Conservation (phyloP, 768 basidiomycete species). For the Rickenella mellea region DNA sequence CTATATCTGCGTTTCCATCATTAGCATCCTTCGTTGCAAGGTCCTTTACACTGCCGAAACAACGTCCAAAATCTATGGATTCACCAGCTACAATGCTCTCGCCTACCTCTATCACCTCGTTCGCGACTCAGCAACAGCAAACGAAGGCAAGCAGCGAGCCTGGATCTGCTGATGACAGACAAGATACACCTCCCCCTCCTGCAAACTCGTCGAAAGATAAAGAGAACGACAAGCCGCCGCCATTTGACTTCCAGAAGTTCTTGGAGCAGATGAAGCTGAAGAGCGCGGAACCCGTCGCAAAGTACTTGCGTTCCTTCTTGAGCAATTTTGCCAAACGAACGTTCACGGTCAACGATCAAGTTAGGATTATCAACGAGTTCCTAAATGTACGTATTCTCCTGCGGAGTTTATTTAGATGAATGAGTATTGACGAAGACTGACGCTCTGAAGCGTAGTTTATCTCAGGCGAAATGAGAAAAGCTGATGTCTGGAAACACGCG, state of each 20-base stretch:
- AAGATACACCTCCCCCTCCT: neutral
- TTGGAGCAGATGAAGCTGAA: conserved; percentile 89
- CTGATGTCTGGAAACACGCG: conserved; percentile 74
- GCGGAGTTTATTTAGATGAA: neutral
- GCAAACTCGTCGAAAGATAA: conserved; percentile 6
- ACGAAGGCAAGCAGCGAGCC: conserved; percentile 13
- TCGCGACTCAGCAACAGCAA: conserved; percentile 14
- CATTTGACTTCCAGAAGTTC: conserved; percentile 92
- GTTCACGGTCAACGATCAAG: conserved; percentile 87
- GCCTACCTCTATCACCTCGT: conserved; percentile 18
- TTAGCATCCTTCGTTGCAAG: conserved; percentile 3
- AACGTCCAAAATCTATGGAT: conserved; percentile 16
- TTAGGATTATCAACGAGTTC: conserved; percentile 94
- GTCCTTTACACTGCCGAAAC: conserved; percentile 2
- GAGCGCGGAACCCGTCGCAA: conserved; percentile 85
- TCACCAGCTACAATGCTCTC: conserved; percentile 8
- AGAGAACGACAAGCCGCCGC: conserved; percentile 21
- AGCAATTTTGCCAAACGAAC: conserved; percentile 89
- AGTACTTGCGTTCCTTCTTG: conserved; percentile 90
- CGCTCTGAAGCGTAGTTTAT: conserved; percentile 58
- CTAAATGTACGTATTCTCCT: conserved; percentile 48
- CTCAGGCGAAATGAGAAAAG: conserved; percentile 72
- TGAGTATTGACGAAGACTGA: neutral
- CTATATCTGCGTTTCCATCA: conserved; percentile 4
- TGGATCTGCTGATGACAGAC: neutral